Evolutionary conservation across 306 rosid species (phyloP).

Genomic region (Cucurbita maxima): DNA sequence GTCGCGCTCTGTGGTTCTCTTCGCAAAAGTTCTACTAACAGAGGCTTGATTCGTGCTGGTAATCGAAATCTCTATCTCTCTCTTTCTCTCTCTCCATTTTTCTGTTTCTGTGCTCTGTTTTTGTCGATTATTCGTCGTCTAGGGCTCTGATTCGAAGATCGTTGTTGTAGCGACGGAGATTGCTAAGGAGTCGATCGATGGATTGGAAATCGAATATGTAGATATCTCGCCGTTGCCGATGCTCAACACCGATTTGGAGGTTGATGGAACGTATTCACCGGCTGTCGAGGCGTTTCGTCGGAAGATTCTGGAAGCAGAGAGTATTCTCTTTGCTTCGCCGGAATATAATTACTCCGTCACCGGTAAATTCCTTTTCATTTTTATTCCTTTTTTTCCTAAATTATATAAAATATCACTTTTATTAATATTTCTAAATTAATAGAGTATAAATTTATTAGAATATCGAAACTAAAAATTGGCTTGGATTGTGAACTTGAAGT

Average conservation of each 20-base stretch:
- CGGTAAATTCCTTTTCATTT: constrained; percentile 10
- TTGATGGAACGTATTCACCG: constrained; percentile 32
- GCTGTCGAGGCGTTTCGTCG: constrained; percentile 46
- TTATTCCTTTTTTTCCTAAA: background rate
- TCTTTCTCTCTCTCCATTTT: background rate
- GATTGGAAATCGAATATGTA: constrained; percentile 41
- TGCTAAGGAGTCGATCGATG: constrained; percentile 24
- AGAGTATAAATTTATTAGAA: too few species aligned
- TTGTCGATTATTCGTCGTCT: background rate
- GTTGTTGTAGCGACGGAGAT: constrained; percentile 39
- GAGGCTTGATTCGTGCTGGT: constrained; percentile 10
- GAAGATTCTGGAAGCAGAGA: constrained; percentile 43
- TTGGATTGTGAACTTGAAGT: too few species aligned
- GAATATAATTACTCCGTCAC: constrained; percentile 76
- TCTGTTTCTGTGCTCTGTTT: background rate
- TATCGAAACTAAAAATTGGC: too few species aligned
- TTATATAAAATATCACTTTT: too few species aligned
- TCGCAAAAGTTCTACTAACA: background rate
- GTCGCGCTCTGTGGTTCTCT: constrained; percentile 13
- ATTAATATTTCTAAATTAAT: too few species aligned
- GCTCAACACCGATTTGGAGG: constrained; percentile 60
- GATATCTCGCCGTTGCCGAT: constrained; percentile 50
- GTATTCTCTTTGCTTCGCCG: constrained; percentile 67
- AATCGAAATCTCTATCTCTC: background rate
- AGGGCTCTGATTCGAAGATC: background rate